These are phyloP conservation scores for Geranium incanum DNA, from an alignment of 441 rosid species.

Conservation along the genomic window DNA sequence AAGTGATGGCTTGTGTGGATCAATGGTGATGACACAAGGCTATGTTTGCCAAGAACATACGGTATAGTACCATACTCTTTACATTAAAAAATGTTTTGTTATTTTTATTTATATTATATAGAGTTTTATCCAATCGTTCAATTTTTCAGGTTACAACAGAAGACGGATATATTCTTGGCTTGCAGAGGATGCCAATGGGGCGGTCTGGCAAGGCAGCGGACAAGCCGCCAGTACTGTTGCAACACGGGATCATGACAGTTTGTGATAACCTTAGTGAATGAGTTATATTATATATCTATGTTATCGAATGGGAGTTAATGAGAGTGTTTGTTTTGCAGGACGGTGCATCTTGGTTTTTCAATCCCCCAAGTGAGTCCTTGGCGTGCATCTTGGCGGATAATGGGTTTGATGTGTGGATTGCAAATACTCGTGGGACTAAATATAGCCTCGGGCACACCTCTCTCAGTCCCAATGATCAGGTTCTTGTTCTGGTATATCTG, in stretches of 20 bases:
- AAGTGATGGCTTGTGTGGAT: slow-evolving; percentile 29
- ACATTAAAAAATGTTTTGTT: too few species aligned
- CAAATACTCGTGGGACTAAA: slow-evolving; percentile 36
- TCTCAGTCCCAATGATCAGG: slow-evolving; percentile 26
- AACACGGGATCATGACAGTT: slow-evolving; percentile 32
- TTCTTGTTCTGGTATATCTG: background rate
- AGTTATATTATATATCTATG: too few species aligned
- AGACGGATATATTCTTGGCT: slow-evolving; percentile 32
- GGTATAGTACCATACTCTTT: slow-evolving; percentile 14
- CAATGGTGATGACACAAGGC: slow-evolving; percentile 39
- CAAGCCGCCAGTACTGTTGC: slow-evolving; percentile 32
- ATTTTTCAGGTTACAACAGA: slow-evolving; percentile 28
- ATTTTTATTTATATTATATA: background rate
- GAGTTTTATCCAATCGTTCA: background rate
- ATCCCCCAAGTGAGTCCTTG: slow-evolving; percentile 21
- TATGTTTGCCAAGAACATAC: slow-evolving; percentile 46
- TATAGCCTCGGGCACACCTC: slow-evolving; percentile 34
- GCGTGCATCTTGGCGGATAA: slow-evolving; percentile 32
- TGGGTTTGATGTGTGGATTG: slow-evolving; percentile 40
- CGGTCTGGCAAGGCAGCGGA: slow-evolving; percentile 25
- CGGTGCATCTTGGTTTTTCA: slow-evolving; percentile 27
- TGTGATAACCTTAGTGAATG: background rate
- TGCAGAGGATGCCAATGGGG: slow-evolving; percentile 30
- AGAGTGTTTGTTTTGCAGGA: slow-evolving; percentile 20
- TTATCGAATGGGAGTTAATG: background rate